Percentiles rank a stretch among this genome's conserved stretches.
phyloP scores from a whole-genome alignment of 768 basidiomycete species.

The Suillus subalutaceus region DNA sequence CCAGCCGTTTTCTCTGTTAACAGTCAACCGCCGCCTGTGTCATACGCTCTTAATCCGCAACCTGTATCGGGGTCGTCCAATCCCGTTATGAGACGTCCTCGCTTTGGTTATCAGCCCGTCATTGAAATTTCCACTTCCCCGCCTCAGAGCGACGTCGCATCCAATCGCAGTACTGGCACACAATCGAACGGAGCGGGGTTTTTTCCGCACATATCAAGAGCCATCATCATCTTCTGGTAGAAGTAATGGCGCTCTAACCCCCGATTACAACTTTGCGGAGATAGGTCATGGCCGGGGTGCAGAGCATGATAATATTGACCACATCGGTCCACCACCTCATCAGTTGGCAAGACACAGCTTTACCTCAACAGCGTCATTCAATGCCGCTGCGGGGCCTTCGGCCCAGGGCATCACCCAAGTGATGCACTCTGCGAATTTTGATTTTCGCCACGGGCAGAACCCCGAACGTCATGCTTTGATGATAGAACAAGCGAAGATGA shows the following conservation, averaged over 20 bases:
- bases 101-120: conserved; percentile 57
- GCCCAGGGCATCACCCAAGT: conserved; percentile 37
- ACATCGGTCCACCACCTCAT: conserved; percentile 20
- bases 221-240: conserved; percentile 38
- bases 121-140: conserved; percentile 64
- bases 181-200: conserved; percentile 61
- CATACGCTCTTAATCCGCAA: conserved; percentile 34
- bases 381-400: conserved; percentile 21
- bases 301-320: conserved; percentile 18
- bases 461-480: conserved; percentile 9
- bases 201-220: conserved; percentile 62
- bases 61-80: conserved; percentile 40
- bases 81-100: conserved; percentile 41
- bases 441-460: conserved; percentile 21
- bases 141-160: conserved; percentile 61
- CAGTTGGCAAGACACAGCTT: conserved; percentile 27
- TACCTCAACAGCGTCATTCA: conserved; percentile 24
- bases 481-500: conserved; percentile 1
- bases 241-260: conserved; percentile 62
- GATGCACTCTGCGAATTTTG: conserved; percentile 37
- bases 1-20: neutral
- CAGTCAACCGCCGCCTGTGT: conserved; percentile 9
- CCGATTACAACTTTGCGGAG: conserved; percentile 75
- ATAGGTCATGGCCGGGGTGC: conserved; percentile 74
- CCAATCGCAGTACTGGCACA: conserved; percentile 54